phyloP scores from a whole-genome alignment of 2,329 filamentous ascomycete genomes.

The Cryphonectria carpinicola region DNA sequence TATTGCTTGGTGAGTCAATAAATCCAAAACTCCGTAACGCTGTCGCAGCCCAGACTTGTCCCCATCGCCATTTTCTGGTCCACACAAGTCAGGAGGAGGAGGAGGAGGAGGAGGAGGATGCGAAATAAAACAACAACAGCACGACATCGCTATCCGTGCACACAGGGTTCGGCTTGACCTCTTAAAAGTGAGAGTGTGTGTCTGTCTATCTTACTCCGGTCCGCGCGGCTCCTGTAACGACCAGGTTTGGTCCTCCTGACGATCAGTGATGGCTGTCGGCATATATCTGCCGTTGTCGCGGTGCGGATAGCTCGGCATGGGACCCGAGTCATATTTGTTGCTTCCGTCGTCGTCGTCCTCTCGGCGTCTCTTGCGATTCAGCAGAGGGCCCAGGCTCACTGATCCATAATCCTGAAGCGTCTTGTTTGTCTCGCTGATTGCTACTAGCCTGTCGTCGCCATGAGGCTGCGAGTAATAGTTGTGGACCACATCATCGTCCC shows the following conservation, averaged over 20 bases:
- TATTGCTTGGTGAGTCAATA: slow-evolving; percentile 19
- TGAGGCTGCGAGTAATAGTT: slow-evolving; percentile 19
- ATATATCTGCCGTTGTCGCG: slow-evolving; percentile 18
- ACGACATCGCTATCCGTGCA: not conserved
- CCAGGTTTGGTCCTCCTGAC: slow-evolving; percentile 16
- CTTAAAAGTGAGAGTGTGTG: not conserved
- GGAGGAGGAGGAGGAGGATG: not conserved
- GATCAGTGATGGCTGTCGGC: slow-evolving; percentile 13
- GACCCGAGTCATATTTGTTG: slow-evolving; percentile 15
- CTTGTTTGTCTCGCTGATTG: slow-evolving; percentile 9
- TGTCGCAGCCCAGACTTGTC: slow-evolving; percentile 12
- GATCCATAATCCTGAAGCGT: slow-evolving; percentile 19
- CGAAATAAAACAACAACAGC: not conserved
- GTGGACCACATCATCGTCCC: slow-evolving; percentile 22
- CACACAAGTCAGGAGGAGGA: not conserved
- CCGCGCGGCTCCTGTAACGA: slow-evolving; percentile 8
- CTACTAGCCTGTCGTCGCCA: slow-evolving; percentile 13
- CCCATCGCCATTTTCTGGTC: slow-evolving; percentile 10
- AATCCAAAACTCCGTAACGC: slow-evolving; percentile 23
- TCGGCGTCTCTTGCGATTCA: slow-evolving; percentile 24
- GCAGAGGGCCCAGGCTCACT: slow-evolving; percentile 20
- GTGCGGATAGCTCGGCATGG: slow-evolving; percentile 22
- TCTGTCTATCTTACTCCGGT: not conserved
- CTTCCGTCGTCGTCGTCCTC: slow-evolving; percentile 25
- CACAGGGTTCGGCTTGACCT: not conserved